Base-by-base conservation (phyloP, 1,284 basidiomycete genomes). In the Clitocybe nebularis region DNA sequence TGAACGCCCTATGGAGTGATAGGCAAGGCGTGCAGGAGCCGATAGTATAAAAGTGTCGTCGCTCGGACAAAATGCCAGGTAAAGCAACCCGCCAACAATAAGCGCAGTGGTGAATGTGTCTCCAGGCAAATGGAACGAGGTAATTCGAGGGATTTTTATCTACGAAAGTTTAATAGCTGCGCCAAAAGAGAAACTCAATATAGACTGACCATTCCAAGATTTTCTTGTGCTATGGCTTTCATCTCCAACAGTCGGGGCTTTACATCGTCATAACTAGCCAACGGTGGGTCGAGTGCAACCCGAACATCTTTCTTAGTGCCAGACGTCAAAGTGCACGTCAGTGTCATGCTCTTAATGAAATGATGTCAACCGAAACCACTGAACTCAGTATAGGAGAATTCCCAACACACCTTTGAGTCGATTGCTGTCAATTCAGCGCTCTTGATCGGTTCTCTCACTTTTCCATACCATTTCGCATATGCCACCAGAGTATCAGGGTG, bases 401-500 rank as follows among this genome's bases (percentile, higher is more conserved):
- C 8, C 13, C 14, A 30, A 43, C 55, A 43, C 45, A 79, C 84
- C 58, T 83, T 78, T 35, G 72, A 69, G 52, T 84, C 75, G 37
- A 87, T 86, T 6, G 69, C 64, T 7, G 71, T 73, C 81, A 87
- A 84, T 57, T 77, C 69, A 9, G 84, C 84, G 13, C 71, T 72
- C 4, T 61, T 60, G 14, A 84, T 72, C 21, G 63, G 62, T 25
- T 76, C 73, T 22, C 67, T 55, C 9, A 87, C 71, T 50, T 83
- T 79, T 7, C 84, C 87, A 58, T 72, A 85, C 70, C 83, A 77
- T 50, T 80, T 84, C 29, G 82, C 84, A 52, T 86, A 89, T 5
- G 81, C 83, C 25, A 89, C 83, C 47, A 89, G 68, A 0, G 86
- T 89, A 57, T 89, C 86, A 1, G 84, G 83, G 56, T 89, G 86